Percentiles rank a stretch among this genome's conserved stretches.
Conservation (phyloP, 805 yeast genomes). For the Myxozyma vanderwaltii region DNA sequence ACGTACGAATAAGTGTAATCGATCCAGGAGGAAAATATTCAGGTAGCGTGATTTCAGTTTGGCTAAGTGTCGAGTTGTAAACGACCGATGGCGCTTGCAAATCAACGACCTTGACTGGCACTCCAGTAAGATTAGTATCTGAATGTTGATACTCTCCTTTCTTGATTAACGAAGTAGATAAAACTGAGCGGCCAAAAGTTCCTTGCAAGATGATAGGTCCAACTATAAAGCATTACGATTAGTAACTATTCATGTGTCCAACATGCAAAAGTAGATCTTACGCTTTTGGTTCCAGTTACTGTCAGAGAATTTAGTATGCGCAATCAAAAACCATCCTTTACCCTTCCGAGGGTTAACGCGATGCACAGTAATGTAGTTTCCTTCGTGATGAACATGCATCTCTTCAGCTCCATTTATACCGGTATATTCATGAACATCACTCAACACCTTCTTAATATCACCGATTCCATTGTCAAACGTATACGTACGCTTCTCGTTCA, state of each 20-base stretch:
- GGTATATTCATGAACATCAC: slow-evolving; percentile 44
- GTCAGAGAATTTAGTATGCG: slow-evolving; percentile 74
- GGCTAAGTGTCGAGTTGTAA: slow-evolving; percentile 46
- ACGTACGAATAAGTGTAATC: slow-evolving; percentile 78
- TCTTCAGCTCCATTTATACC: slow-evolving; percentile 67
- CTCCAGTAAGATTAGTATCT: slow-evolving; percentile 54
- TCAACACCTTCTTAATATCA: slow-evolving; percentile 55
- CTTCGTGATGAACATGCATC: slow-evolving; percentile 93
- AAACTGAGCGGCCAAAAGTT: slow-evolving; percentile 48
- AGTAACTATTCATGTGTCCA: background rate
- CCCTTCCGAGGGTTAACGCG: slow-evolving; percentile 82
- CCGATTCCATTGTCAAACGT: slow-evolving; percentile 65
- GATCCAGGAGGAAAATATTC: slow-evolving; percentile 83
- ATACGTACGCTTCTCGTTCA: slow-evolving; percentile 69
- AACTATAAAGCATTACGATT: slow-evolving; percentile 25
- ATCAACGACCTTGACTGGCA: slow-evolving; percentile 63
- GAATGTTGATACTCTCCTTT: slow-evolving; percentile 53
- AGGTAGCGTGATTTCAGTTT: slow-evolving; percentile 60
- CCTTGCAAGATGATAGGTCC: slow-evolving; percentile 42
- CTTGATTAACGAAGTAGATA: slow-evolving; percentile 58
- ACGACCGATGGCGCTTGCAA: slow-evolving; percentile 55
- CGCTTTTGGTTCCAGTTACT: slow-evolving; percentile 39
- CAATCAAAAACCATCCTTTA: slow-evolving; percentile 83
- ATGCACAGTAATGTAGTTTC: slow-evolving; percentile 87
- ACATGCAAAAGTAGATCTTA: background rate